Conservation (phyloP, 345 rosid species). For the Balakata baccata region DNA sequence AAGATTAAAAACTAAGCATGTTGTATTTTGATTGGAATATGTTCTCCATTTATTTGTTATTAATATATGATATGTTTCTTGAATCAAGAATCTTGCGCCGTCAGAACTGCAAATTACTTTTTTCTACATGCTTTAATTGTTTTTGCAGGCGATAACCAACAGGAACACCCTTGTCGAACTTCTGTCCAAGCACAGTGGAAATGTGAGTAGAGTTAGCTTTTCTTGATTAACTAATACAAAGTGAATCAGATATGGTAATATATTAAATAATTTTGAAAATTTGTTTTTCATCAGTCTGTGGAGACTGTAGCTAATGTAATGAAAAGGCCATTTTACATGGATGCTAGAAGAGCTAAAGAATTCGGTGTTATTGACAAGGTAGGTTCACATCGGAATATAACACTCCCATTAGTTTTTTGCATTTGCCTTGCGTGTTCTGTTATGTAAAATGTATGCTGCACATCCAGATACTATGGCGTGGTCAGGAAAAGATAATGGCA, state of each 20-base stretch:
- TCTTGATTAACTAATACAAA: background rate
- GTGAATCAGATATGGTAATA: slow-evolving; percentile 12
- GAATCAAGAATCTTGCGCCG: background rate
- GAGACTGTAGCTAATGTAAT: slow-evolving; percentile 65
- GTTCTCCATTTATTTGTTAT: background rate
- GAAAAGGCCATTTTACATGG: slow-evolving; percentile 72
- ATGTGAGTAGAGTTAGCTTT: slow-evolving; percentile 44
- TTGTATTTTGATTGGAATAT: background rate
- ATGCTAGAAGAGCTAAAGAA: slow-evolving; percentile 63
- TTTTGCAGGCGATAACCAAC: slow-evolving; percentile 57
- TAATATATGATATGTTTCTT: too few relatives aligned
- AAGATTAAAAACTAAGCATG: background rate
- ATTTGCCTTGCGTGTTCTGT: background rate
- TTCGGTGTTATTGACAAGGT: slow-evolving; percentile 91
- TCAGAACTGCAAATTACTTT: background rate
- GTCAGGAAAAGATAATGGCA: slow-evolving; percentile 66
- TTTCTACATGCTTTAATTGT: slow-evolving; percentile 4
- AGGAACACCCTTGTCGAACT: slow-evolving; percentile 69
- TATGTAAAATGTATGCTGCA: slow-evolving; percentile 1
- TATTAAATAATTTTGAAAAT: background rate
- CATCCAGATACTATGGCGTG: slow-evolving; percentile 70
- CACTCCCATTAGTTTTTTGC: background rate
- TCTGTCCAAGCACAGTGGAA: slow-evolving; percentile 81
- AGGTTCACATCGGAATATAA: slow-evolving; percentile 13
- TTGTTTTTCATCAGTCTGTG: slow-evolving; percentile 43